Evolutionary conservation across 148 eudicot genomes (phyloP), one percentile per base, ranked within the genome.

Genomic region (Rhododendron griersonianum): DNA sequence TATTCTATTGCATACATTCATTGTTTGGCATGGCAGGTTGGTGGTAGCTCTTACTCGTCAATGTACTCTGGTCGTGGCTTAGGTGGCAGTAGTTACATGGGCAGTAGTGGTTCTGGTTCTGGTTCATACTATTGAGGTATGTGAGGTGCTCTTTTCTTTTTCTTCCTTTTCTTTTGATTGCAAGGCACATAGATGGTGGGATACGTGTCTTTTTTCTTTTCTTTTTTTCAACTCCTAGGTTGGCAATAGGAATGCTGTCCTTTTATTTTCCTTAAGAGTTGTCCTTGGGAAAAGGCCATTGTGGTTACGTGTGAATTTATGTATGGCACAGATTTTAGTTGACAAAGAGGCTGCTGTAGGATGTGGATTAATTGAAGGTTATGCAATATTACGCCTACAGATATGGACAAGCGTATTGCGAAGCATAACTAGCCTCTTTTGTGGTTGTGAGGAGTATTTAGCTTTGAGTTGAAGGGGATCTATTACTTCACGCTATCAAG

Each of bases 41-140:
- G 93, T 85, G 93, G 99, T 65, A 91, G 95, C 90, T 95, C 99
- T 50, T 97, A 95, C 89, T 92, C 99, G 3, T 93, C 99, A 0
- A 81, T 93, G 65, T 97, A 95, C 85, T 87, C 99, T 55, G 85
- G 96, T 85, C 98, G 98, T 63, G 93, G 95, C 77, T 33, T 92
- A 88, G 93, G 98, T 33, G 88, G 93, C 30, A 91, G 93, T 89
- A 91, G 96, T 83, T 94, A 95, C 87, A 91, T 93, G 95, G 98
- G 96, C 83, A 90, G 96, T 71, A 89, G 98, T 78, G 90, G 94
- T 81, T 97, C 98, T 23, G 92, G 98, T 63, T 63, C 69, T 65
- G 71, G 71, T 2, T 94, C 99, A 21, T 97, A 97, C 87, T 97
- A 95, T 87, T 97, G 90, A 97, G 92, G 93, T 90, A 88, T 23